phyloP scores from a whole-genome alignment of 371 early-diverging fungal genomes.

The Saksenaea vasiformis region DNA sequence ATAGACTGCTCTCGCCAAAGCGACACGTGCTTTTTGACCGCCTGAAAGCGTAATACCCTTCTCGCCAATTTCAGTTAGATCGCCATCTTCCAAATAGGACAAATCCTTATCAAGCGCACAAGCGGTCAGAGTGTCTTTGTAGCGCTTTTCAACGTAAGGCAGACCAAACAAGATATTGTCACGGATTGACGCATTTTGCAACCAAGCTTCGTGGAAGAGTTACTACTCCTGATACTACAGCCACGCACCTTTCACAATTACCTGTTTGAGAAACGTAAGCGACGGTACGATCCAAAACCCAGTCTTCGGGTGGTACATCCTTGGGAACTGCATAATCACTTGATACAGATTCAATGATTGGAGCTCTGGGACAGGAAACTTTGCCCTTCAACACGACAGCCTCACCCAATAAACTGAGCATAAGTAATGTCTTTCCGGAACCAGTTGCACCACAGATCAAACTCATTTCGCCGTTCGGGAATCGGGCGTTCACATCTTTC shows the following conservation, averaged over 20 bases:
- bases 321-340: slow-evolving; percentile 3
- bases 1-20: slow-evolving; percentile 85
- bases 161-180: slow-evolving; percentile 46
- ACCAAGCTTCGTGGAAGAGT: slow-evolving; percentile 60
- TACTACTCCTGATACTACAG: background rate
- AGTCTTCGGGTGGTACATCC: slow-evolving; percentile 6
- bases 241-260: background rate
- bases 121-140: slow-evolving; percentile 59
- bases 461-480: slow-evolving; percentile 60
- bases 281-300: slow-evolving; percentile 18
- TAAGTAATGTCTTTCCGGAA: slow-evolving; percentile 63
- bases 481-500: slow-evolving; percentile 45
- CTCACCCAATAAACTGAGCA: slow-evolving; percentile 71
- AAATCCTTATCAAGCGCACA: slow-evolving; percentile 41
- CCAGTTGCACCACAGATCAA: slow-evolving; percentile 72
- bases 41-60: slow-evolving; percentile 71
- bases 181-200: slow-evolving; percentile 73
- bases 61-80: slow-evolving; percentile 88
- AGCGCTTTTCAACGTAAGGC: slow-evolving; percentile 33
- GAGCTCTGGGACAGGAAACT: slow-evolving; percentile 45
- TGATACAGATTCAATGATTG: slow-evolving; percentile 30
- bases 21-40: slow-evolving; percentile 77
- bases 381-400: slow-evolving; percentile 45
- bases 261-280: slow-evolving; percentile 22
- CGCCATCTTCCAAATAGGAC: slow-evolving; percentile 67